These are phyloP conservation scores for Achlya hypogyna DNA, from an alignment of 352 stramenopile genomes.

Conservation along the genomic window DNA sequence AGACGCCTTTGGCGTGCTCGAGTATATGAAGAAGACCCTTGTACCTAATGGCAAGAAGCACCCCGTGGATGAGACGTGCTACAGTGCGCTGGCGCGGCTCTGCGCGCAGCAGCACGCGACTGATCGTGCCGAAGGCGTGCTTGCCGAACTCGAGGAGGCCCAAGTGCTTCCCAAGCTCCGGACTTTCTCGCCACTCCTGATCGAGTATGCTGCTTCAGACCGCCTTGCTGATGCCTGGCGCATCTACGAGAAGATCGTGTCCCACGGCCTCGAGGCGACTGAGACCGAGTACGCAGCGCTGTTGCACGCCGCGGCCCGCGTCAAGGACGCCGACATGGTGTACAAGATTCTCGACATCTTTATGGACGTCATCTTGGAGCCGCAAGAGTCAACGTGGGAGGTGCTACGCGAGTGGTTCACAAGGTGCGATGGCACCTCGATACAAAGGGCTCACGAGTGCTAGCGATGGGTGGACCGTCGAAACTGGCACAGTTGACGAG, in stretches of 20 bases:
- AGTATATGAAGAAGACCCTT: constrained; percentile 51
- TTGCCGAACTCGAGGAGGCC: constrained; percentile 39
- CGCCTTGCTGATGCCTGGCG: constrained; percentile 51
- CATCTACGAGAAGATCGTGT: constrained; percentile 38
- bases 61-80: constrained; percentile 47
- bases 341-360: constrained; percentile 48
- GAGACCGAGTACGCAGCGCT: constrained; percentile 60
- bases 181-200: constrained; percentile 60
- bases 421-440: constrained; percentile 31
- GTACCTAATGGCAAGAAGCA: constrained; percentile 20
- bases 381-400: constrained; percentile 36
- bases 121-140: constrained; percentile 34
- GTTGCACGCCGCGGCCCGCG: constrained; percentile 37
- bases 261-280: constrained; percentile 40
- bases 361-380: constrained; percentile 48
- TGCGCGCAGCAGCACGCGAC: constrained; percentile 56
- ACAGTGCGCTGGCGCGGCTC: constrained; percentile 68
- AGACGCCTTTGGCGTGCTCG: constrained; percentile 44
- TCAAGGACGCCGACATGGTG: constrained; percentile 35
- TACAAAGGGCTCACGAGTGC: too few species aligned
- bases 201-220: constrained; percentile 38
- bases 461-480: background rate
- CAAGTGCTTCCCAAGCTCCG: constrained; percentile 54
- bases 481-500: constrained; percentile 34
- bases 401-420: constrained; percentile 65